These are phyloP conservation scores for Scedosporium aurantiacum DNA, from an alignment of 2,329 filamentous ascomycete genomes.

Conservation along the genomic window DNA sequence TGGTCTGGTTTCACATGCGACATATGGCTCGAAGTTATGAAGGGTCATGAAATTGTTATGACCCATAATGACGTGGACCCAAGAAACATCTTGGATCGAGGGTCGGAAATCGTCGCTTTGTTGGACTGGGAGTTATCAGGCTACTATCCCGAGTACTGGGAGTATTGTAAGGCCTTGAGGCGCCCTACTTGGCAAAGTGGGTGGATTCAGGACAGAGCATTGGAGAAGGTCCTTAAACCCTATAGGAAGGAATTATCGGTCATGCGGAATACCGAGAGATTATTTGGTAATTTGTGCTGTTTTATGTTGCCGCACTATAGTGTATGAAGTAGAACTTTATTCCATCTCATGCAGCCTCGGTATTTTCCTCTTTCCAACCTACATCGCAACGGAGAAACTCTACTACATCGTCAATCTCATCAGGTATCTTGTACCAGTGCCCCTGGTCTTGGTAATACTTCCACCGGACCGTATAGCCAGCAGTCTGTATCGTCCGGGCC, in stretches of 20 bases:
- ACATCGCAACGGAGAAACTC: neutral
- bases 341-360: neutral
- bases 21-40: no score
- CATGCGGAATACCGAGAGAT: neutral
- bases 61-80: no score
- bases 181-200: constrained; percentile 6
- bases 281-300: neutral
- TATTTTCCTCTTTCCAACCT: neutral
- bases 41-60: no score
- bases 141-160: no score
- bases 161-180: no score
- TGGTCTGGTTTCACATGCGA: no score
- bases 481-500: neutral
- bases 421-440: constrained; percentile 37
- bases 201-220: constrained; percentile 4
- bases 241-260: constrained; percentile 1
- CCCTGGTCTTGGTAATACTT: constrained; percentile 27
- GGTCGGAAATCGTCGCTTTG: no score
- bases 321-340: neutral
- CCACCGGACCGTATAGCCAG: constrained; percentile 25
- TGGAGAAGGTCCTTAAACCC: neutral
- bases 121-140: no score
- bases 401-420: constrained; percentile 34
- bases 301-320: neutral
- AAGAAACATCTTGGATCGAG: no score